Conservation (phyloP, 768 basidiomycete genomes). For the Psilocybe cyanescens region DNA sequence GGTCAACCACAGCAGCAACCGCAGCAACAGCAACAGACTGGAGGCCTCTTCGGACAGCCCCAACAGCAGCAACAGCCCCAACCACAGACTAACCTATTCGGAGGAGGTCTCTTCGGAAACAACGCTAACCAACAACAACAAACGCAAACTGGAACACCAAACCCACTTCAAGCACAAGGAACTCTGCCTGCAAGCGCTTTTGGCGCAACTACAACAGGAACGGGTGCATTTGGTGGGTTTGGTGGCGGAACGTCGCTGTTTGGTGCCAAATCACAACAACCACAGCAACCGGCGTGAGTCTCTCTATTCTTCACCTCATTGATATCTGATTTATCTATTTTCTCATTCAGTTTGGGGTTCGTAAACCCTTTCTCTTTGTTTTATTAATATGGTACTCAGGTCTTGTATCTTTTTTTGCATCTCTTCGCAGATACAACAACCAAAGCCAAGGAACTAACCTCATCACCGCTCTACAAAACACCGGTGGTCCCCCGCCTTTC, state of each 20-base stretch:
- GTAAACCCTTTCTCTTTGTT: background rate
- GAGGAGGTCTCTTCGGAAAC: constrained; percentile 24
- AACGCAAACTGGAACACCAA: constrained; percentile 18
- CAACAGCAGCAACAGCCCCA: constrained; percentile 28
- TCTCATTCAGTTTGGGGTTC: constrained; percentile 21
- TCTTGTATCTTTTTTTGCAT: background rate
- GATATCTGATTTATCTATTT: background rate
- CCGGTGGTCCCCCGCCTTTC: constrained; percentile 40
- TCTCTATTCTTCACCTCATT: background rate
- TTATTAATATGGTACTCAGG: constrained; percentile 1
- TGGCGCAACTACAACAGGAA: constrained; percentile 21
- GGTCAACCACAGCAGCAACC: constrained; percentile 34
- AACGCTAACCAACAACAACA: constrained; percentile 25
- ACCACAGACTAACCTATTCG: constrained; percentile 17
- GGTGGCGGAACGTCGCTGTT: constrained; percentile 29
- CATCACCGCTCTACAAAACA: constrained; percentile 1
- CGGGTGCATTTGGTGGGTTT: constrained; percentile 23
- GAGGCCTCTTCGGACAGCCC: constrained; percentile 32
- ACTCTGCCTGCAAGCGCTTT: constrained; percentile 32
- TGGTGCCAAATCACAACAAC: constrained; percentile 35
- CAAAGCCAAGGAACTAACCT: constrained; percentile 6
- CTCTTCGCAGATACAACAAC: background rate
- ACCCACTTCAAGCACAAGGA: constrained; percentile 35
- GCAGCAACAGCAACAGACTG: constrained; percentile 24
- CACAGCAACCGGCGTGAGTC: constrained; percentile 26